These are phyloP conservation scores for Carex scoparia DNA, from an alignment of 176 grass and related monocot genomes.

Conservation along the genomic window DNA sequence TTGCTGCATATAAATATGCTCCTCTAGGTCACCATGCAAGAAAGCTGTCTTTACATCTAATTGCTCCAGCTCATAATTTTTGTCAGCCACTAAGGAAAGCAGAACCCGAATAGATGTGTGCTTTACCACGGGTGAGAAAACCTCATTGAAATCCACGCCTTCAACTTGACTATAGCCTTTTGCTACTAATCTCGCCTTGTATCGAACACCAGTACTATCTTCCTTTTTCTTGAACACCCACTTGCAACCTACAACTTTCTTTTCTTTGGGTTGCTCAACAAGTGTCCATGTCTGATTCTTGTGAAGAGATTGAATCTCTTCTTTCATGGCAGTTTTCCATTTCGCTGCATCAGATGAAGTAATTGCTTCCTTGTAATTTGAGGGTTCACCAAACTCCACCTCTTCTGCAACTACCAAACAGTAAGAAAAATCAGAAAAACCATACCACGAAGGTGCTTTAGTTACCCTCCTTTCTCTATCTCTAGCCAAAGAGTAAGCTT, in stretches of 20 bases:
- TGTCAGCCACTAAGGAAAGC: background rate
- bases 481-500: background rate
- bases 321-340: background rate
- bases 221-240: background rate
- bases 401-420: background rate
- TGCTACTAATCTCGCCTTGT: background rate
- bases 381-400: background rate
- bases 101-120: background rate
- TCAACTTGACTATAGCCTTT: background rate
- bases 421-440: background rate
- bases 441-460: background rate
- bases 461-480: background rate
- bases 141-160: background rate
- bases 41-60: constrained; percentile 14
- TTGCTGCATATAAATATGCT: constrained; percentile 13
- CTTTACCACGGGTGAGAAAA: background rate
- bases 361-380: background rate
- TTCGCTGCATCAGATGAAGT: background rate
- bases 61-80: constrained; percentile 10
- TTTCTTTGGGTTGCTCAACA: background rate
- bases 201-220: background rate
- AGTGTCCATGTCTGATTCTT: background rate
- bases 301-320: background rate
- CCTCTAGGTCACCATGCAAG: background rate
- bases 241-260: background rate